Base-by-base conservation (phyloP, 176 grass and related monocot species). In the Juncus effusus region DNA sequence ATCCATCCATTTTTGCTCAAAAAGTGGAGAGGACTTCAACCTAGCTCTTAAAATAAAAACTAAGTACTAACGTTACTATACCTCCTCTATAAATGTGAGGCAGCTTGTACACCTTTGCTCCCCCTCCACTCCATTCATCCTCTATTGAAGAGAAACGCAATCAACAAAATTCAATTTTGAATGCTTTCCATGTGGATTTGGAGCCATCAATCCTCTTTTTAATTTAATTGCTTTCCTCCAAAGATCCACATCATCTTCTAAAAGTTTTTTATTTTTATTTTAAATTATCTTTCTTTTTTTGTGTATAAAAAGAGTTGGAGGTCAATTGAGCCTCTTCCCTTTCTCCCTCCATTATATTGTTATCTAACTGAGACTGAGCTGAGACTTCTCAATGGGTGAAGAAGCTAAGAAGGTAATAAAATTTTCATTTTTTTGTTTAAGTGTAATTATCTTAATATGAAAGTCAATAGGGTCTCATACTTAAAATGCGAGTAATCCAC, bases 11-110 rank as follows among this genome's bases (percentile, higher is more conserved):
- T 69, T 72, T 3, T 47, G 44, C 3, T 2, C 2, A n/a, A 7
- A 7, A 72, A 72, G 57, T 59, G 68, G 68, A 72, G 68, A 72
- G 54, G 16, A 47, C 16, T 72, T 14, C 28, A 41, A 59, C 54
- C 13, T 58, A 28, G 7, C 38, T 45, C 38, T 72, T 59, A 72
- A 72, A 59, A 16, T 59, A 72, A 72, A 59, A 16, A 56, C 69
- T 37, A 72, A 72, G 12, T 60, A 38, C 47, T 28, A 28, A 28
- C 1, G 19, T 28, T 28, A 28, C 19, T 47, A 59, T 5, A 66
- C 4, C 28, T 47, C 57, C 80, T 74, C 69, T 83, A 83, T 83
- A 91, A 81, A 80, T 70, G 41, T 36, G 57, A 59, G 57, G 16
- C 19, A 39, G 58, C 49, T 62, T 39, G 28, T 53, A 76, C 73